Base-by-base conservation (phyloP, 257 asterid species). In the Rubia yunnanensis region DNA sequence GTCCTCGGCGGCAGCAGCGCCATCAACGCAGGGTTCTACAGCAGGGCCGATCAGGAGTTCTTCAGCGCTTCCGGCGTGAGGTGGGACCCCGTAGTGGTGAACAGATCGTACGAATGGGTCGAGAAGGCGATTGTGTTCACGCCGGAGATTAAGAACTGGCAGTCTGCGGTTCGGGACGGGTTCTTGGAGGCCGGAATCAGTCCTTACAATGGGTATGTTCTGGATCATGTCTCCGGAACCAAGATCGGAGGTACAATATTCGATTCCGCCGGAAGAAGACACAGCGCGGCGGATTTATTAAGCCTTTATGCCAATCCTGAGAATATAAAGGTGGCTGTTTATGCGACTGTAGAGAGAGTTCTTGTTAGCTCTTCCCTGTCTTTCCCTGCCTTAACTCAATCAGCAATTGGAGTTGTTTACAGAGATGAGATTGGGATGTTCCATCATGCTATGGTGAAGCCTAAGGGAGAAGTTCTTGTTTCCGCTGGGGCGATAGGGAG, bases 1-100 rank as follows among this genome's bases (percentile, higher is more conserved):
- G 87, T 92, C 79, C 95, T 92, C 32, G 97, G 99, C 9, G 99
- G 97, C 4, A 86, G 94, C 54, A 89, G 97, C 48, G 82, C 94
- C 2, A 82, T 92, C 6, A 92, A 92, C 60, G 95, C 97, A 0
- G 96, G 97, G 3, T 89, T 90, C 63, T 85, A 85, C 69, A 85
- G 86, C 74, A 60, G 91, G 58, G 88, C 86, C 0, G 88, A 82
- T 60, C 72, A 52, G 23, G 85, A 74, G 18, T 85, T 85, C 55
- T 82, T 72, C 36, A 20, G 11, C 13, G 70, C 66, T 61, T 89
- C 99, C 1, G 84, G 89, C 18, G 74, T 92, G 22, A 64, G 68
- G 28, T 92, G 91, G 92, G 89, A 83, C 73, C 77, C 70, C 7
- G 31, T 70, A 58, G 22, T 84, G 72, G 92, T 87, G 52, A 87